Evolutionary conservation across 371 early-diverging fungal species (phyloP).

Genomic region (Nosema granulosis): DNA sequence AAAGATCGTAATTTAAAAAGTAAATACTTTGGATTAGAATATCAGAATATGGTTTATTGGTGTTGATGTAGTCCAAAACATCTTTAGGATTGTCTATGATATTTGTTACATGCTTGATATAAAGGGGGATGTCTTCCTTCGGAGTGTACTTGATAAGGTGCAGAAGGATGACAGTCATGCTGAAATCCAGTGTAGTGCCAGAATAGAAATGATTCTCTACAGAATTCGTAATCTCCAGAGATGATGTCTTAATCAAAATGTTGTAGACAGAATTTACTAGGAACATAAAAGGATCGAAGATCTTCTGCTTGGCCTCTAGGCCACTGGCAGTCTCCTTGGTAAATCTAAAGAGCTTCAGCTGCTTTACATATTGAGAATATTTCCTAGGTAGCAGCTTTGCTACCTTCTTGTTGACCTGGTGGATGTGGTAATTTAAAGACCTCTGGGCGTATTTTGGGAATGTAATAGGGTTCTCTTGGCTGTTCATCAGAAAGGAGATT

Average conservation of each 20-base stretch:
- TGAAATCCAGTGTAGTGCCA: not conserved
- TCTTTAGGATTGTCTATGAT: conserved; percentile 18
- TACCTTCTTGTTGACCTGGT: conserved; percentile 31
- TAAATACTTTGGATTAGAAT: conserved; percentile 16
- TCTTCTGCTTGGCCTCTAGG: conserved; percentile 1
- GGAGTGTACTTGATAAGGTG: not conserved
- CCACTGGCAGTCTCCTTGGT: not conserved
- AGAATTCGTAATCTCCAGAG: conserved; percentile 25
- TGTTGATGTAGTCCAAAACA: not conserved
- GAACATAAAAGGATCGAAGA: conserved; percentile 13
- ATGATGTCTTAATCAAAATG: conserved; percentile 19
- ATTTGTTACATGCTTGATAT: not conserved
- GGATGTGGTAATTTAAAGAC: conserved; percentile 33
- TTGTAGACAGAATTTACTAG: conserved; percentile 29
- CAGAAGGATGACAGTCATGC: conserved; percentile 1
- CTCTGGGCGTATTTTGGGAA: conserved; percentile 43
- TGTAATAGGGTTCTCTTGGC: conserved; percentile 3
- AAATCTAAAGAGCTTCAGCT: conserved; percentile 23
- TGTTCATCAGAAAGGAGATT: conserved; percentile 12
- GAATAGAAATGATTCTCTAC: conserved; percentile 28
- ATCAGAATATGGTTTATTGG: conserved; percentile 3
- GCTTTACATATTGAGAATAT: not conserved
- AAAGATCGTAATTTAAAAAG: conserved; percentile 9
- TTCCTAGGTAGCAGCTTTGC: conserved; percentile 11
- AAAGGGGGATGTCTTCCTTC: not conserved